Evolutionary conservation across 2,329 filamentous ascomycete genomes (phyloP).

Genomic region (Elsinoe fawcettii): DNA sequence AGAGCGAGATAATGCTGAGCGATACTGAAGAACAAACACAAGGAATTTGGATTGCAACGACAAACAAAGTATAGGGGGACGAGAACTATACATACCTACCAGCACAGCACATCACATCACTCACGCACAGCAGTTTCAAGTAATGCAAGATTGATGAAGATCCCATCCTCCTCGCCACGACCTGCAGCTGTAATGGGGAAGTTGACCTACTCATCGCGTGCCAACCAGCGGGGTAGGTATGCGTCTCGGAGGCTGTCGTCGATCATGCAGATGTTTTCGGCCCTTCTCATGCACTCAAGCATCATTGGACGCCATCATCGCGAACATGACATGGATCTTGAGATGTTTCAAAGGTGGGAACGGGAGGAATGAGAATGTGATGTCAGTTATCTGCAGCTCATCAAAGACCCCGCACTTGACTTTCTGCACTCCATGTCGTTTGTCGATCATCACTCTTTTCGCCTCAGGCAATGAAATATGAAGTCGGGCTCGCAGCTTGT

Average conservation of each 20-base stretch:
- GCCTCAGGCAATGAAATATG: neutral
- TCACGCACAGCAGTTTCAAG: neutral
- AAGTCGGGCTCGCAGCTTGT: neutral
- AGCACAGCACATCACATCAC: neutral
- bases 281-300: neutral
- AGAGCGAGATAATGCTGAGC: neutral
- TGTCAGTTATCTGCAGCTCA: neutral
- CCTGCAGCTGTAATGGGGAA: too few relatives aligned
- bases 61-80: neutral
- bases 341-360: neutral
- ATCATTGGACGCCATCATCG: neutral
- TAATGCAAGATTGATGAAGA: neutral
- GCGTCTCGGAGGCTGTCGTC: neutral
- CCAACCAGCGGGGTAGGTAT: neutral
- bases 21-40: too few relatives aligned
- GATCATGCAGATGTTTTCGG: neutral
- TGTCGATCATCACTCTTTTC: neutral
- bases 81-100: neutral
- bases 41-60: neutral
- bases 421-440: neutral
- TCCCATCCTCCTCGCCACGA: neutral
- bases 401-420: constrained; percentile 1
- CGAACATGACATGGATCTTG: neutral
- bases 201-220: too few relatives aligned
- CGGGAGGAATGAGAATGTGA: neutral